Conservation (phyloP, 352 stramenopile genomes). For the Phytophthora ohioensis region DNA sequence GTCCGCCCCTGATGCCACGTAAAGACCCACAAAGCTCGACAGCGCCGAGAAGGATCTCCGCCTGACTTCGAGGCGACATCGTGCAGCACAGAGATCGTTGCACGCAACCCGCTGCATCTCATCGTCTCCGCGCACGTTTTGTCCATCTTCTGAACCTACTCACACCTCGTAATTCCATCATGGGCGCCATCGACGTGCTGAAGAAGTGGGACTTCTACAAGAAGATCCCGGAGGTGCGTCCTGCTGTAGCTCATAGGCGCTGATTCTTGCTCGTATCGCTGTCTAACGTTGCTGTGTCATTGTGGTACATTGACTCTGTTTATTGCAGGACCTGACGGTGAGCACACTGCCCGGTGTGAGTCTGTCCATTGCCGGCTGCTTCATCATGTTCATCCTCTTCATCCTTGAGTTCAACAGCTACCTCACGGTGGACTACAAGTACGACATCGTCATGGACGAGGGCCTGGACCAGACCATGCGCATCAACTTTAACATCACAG, state of each 20-base stretch:
- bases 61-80: conserved; percentile 15
- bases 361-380: conserved; percentile 81
- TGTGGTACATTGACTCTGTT: conserved; percentile 3
- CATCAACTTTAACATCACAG: conserved; percentile 99
- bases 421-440: conserved; percentile 87
- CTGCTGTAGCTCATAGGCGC: background rate
- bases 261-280: background rate
- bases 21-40: conserved; percentile 21
- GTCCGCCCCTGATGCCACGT: conserved; percentile 28
- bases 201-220: conserved; percentile 95
- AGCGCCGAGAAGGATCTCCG: conserved; percentile 24
- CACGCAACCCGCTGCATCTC: background rate
- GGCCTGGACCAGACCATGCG: conserved; percentile 87
- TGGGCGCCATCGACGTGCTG: conserved; percentile 89
- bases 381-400: conserved; percentile 93
- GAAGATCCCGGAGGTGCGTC: conserved; percentile 87
- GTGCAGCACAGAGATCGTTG: background rate
- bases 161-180: conserved; percentile 26
- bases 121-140: conserved; percentile 13
- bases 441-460: conserved; percentile 92
- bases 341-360: conserved; percentile 87
- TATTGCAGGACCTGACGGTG: conserved; percentile 82
- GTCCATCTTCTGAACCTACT: conserved; percentile 1
- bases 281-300: conserved; percentile 14
- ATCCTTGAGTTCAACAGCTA: conserved; percentile 92